phyloP scores from a whole-genome alignment of 345 rosid genomes.

The Arabidopsis suecica region DNA sequence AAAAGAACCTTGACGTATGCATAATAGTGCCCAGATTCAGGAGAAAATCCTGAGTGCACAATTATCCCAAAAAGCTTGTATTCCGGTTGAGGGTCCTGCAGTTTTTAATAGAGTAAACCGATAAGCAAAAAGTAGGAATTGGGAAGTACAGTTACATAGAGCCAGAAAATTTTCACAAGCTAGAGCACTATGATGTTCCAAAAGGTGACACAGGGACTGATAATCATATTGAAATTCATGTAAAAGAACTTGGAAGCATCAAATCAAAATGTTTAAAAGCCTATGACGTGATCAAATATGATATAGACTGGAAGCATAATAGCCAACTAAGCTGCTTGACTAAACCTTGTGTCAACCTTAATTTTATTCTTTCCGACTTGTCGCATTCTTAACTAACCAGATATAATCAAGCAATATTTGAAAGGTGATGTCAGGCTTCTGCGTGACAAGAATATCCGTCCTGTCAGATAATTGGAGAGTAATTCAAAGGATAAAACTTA shows the following conservation, averaged over 20 bases:
- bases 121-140: slow-evolving; percentile 10
- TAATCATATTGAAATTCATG: slow-evolving; percentile 8
- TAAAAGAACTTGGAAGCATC: neutral
- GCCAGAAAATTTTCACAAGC: neutral
- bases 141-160: neutral
- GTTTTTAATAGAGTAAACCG: slow-evolving; percentile 14
- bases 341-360: slow-evolving; percentile 6
- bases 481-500: slow-evolving; percentile 8
- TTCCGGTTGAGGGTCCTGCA: slow-evolving; percentile 83
- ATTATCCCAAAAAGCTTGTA: slow-evolving; percentile 95
- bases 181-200: slow-evolving; percentile 15
- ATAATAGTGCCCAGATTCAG: slow-evolving; percentile 96
- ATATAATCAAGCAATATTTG: neutral
- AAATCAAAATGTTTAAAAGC: neutral
- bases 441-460: slow-evolving; percentile 6
- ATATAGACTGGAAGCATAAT: slow-evolving; percentile 8
- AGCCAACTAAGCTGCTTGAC: slow-evolving; percentile 16
- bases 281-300: neutral
- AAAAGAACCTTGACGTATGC: slow-evolving; percentile 85
- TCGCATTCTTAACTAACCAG: neutral
- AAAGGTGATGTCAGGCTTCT: slow-evolving; percentile 11
- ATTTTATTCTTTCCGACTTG: neutral
- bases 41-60: slow-evolving; percentile 91
- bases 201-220: slow-evolving; percentile 11
- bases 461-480: neutral